A percentile compares a stretch with the other conserved stretches of the same genome.
Evolutionary conservation across 2,329 filamentous ascomycete species (phyloP).

Genomic region (Claviceps pazoutovae): DNA sequence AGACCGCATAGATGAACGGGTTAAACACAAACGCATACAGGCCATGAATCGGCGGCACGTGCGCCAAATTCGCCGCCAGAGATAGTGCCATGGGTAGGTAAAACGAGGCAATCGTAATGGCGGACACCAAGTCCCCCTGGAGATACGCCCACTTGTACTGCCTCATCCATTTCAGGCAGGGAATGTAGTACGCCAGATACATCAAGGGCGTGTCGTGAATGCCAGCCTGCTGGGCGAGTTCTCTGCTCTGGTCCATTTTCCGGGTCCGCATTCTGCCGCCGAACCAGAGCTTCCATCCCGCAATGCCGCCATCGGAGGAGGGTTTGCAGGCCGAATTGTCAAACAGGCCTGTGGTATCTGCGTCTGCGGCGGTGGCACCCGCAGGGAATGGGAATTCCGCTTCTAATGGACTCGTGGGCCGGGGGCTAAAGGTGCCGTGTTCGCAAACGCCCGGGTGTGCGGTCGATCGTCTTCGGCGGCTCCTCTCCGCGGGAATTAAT

Average conservation of each 20-base stretch:
- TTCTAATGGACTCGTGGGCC: slow-evolving; percentile 37
- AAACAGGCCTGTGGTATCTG: slow-evolving; percentile 18
- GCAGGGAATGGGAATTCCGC: slow-evolving; percentile 14
- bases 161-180: slow-evolving; percentile 76
- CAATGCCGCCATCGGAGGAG: slow-evolving; percentile 18
- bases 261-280: slow-evolving; percentile 41
- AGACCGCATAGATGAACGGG: slow-evolving; percentile 75
- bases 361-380: slow-evolving; percentile 18
- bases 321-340: slow-evolving; percentile 26
- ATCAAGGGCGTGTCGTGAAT: slow-evolving; percentile 60
- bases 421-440: slow-evolving; percentile 66
- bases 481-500: slow-evolving; percentile 23
- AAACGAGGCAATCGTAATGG: slow-evolving; percentile 93
- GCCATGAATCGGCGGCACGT: slow-evolving; percentile 85
- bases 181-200: slow-evolving; percentile 90
- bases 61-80: slow-evolving; percentile 79
- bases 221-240: slow-evolving; percentile 58
- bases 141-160: slow-evolving; percentile 77
- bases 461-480: slow-evolving; percentile 8
- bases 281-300: slow-evolving; percentile 35
- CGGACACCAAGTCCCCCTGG: slow-evolving; percentile 74
- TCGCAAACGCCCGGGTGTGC: slow-evolving; percentile 37
- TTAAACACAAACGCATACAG: slow-evolving; percentile 91
- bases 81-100: slow-evolving; percentile 97
- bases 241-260: slow-evolving; percentile 59